Percentiles rank a stretch among this genome's conserved stretches.
Evolutionary conservation across 495 filamentous ascomycete genomes (phyloP).

Genomic region (Trichoderma asperelloides): DNA sequence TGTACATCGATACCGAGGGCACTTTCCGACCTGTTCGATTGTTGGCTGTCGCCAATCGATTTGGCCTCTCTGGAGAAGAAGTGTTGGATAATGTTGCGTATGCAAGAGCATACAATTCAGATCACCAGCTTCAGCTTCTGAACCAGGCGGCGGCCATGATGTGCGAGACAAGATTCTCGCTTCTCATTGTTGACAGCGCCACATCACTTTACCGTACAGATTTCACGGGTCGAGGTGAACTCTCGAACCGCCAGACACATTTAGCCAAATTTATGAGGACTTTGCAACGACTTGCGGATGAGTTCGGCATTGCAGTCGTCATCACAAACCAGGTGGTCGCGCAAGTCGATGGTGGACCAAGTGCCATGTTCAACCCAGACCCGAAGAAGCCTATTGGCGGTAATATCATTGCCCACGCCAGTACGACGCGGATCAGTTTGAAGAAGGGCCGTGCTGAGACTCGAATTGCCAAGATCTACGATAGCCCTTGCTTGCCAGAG

Average conservation of each 20-base stretch:
- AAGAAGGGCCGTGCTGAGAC: slow-evolving; percentile 96
- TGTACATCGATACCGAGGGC: slow-evolving; percentile 99
- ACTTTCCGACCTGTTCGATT: slow-evolving; percentile 91
- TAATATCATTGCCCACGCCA: slow-evolving; percentile 97
- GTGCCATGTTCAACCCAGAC: slow-evolving; percentile 96
- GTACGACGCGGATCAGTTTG: slow-evolving; percentile 79
- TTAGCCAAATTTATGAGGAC: slow-evolving; percentile 96
- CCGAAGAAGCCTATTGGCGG: slow-evolving; percentile 98
- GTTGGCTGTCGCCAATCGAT: slow-evolving; percentile 85
- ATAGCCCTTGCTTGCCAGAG: slow-evolving; percentile 93
- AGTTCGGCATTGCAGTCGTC: slow-evolving; percentile 96
- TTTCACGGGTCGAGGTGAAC: slow-evolving; percentile 87
- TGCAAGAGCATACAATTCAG: slow-evolving; percentile 94
- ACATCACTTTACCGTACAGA: slow-evolving; percentile 94
- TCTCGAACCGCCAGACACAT: slow-evolving; percentile 83
- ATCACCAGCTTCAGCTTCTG: slow-evolving; percentile 89
- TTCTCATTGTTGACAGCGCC: slow-evolving; percentile 89
- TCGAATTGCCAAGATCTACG: slow-evolving; percentile 96
- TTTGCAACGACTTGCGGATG: slow-evolving; percentile 86
- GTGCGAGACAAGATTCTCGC: slow-evolving; percentile 95
- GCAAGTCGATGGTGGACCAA: slow-evolving; percentile 92
- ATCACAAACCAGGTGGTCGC: slow-evolving; percentile 99
- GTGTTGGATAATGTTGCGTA: slow-evolving; percentile 98
- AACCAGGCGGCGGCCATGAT: slow-evolving; percentile 97
- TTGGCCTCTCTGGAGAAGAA: slow-evolving; percentile 90